Conservation (phyloP, 1,284 basidiomycete genomes). For the Tremellales sp. region DNA sequence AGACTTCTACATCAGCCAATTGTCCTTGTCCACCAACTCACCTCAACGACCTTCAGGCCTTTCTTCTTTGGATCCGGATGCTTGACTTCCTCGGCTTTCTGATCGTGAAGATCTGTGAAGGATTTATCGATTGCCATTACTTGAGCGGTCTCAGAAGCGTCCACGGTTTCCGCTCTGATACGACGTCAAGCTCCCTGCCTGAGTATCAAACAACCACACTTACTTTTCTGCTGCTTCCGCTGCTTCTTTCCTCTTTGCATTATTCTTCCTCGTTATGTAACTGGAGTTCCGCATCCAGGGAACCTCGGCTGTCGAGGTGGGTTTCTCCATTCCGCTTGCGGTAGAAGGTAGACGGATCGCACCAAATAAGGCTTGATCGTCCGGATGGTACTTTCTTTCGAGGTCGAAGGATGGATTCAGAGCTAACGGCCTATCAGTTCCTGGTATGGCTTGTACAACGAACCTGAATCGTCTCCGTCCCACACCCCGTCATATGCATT, state of each 20-base stretch:
- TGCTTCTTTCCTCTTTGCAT: slow-evolving; percentile 19
- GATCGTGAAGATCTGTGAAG: slow-evolving; percentile 63
- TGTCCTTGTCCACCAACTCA: slow-evolving; percentile 12
- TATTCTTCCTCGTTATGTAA: slow-evolving; percentile 61
- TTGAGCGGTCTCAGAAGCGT: slow-evolving; percentile 74
- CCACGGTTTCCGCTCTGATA: slow-evolving; percentile 54
- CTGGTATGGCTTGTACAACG: slow-evolving; percentile 53
- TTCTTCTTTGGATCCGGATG: slow-evolving; percentile 68
- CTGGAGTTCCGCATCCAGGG: slow-evolving; percentile 87
- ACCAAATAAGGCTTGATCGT: slow-evolving; percentile 35
- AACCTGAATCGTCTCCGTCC: slow-evolving; percentile 72
- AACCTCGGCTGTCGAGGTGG: slow-evolving; percentile 54
- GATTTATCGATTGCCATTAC: slow-evolving; percentile 76
- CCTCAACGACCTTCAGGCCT: slow-evolving; percentile 70
- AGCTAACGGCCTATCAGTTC: slow-evolving; percentile 55
- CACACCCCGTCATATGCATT: slow-evolving; percentile 75
- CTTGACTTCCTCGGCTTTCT: slow-evolving; percentile 56
- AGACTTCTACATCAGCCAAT: slow-evolving; percentile 31
- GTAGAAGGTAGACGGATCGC: slow-evolving; percentile 21
- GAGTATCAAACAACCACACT: no score
- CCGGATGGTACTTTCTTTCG: slow-evolving; percentile 38
- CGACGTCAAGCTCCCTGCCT: neutral
- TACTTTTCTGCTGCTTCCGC: slow-evolving; percentile 22
- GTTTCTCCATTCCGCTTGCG: slow-evolving; percentile 18
- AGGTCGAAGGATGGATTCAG: slow-evolving; percentile 68